Evolutionary conservation across 2,329 filamentous ascomycete genomes (phyloP).

Genomic region (Claviceps sp.): DNA sequence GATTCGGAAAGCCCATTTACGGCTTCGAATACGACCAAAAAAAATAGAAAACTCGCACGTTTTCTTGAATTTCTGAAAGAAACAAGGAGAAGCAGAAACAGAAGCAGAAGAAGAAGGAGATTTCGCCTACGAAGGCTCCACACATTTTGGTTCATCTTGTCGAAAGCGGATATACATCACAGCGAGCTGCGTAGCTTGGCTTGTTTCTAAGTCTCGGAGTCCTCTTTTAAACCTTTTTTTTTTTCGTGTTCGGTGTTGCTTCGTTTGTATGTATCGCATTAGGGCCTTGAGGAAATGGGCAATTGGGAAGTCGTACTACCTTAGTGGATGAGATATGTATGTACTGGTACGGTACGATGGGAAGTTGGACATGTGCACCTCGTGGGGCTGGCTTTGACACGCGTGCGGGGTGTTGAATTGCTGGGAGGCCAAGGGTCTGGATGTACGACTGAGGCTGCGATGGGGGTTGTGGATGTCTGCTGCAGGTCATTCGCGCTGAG

Average conservation of each 20-base stretch:
- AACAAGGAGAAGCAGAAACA: background rate
- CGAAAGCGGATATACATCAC: background rate
- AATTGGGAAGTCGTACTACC: no score
- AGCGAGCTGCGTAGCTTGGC: background rate
- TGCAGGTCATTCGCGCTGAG: no score
- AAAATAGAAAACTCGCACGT: background rate
- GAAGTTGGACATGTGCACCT: no score
- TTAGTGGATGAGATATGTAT: no score
- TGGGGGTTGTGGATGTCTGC: no score
- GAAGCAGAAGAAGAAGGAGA: background rate
- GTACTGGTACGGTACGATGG: no score
- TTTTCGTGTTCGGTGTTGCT: background rate
- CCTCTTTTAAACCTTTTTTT: background rate
- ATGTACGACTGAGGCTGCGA: no score
- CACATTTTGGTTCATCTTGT: background rate
- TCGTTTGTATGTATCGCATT: background rate
- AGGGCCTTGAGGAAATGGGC: no score
- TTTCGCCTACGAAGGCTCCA: background rate
- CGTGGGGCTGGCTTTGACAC: no score
- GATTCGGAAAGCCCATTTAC: slow-evolving; percentile 40
- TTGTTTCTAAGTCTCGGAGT: background rate
- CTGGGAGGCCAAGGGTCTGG: no score
- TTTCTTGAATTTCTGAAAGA: background rate
- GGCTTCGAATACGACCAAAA: slow-evolving; percentile 33
- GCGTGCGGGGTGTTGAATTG: no score